A percentile compares a stretch with the other conserved stretches of the same genome.
phyloP scores from a whole-genome alignment of 371 early-diverging fungal species.

The Mortierella polycephala region DNA sequence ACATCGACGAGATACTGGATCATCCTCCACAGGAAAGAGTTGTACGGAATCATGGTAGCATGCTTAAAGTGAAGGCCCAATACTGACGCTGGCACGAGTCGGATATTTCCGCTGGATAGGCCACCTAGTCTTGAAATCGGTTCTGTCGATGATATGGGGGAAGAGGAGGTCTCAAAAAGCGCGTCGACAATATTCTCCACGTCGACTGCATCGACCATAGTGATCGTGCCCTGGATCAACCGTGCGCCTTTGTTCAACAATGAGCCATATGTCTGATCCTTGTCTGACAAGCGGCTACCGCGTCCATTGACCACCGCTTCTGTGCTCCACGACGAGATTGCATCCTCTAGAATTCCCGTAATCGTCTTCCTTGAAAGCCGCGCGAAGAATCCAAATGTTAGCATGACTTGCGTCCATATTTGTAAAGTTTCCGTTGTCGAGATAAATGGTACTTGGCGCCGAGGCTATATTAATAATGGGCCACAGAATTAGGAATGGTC shows the following conservation, averaged over 20 bases:
- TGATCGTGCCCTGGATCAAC: slow-evolving; percentile 38
- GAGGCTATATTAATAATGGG: slow-evolving; percentile 47
- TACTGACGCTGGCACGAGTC: slow-evolving; percentile 53
- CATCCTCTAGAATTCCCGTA: slow-evolving; percentile 47
- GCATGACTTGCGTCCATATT: slow-evolving; percentile 74
- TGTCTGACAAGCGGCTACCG: slow-evolving; percentile 2
- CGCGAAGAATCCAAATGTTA: slow-evolving; percentile 65
- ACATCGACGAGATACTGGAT: slow-evolving; percentile 65
- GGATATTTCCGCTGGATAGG: neutral
- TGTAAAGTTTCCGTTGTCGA: slow-evolving; percentile 55
- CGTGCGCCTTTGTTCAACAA: slow-evolving; percentile 36
- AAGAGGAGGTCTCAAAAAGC: slow-evolving; percentile 15
- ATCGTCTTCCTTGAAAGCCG: slow-evolving; percentile 36
- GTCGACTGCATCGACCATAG: slow-evolving; percentile 44
- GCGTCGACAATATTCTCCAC: slow-evolving; percentile 52
- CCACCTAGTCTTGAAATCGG: neutral
- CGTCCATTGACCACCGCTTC: slow-evolving; percentile 6
- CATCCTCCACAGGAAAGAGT: slow-evolving; percentile 80
- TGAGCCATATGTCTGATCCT: slow-evolving; percentile 10
- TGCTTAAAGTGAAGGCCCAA: slow-evolving; percentile 62
- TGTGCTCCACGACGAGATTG: slow-evolving; percentile 45
- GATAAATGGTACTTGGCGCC: slow-evolving; percentile 59
- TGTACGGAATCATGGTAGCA: slow-evolving; percentile 69
- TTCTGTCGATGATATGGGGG: neutral
- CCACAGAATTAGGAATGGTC: too few species aligned